Base-by-base conservation (phyloP, 257 asterid genomes). In the Primulina huaijiensis region DNA sequence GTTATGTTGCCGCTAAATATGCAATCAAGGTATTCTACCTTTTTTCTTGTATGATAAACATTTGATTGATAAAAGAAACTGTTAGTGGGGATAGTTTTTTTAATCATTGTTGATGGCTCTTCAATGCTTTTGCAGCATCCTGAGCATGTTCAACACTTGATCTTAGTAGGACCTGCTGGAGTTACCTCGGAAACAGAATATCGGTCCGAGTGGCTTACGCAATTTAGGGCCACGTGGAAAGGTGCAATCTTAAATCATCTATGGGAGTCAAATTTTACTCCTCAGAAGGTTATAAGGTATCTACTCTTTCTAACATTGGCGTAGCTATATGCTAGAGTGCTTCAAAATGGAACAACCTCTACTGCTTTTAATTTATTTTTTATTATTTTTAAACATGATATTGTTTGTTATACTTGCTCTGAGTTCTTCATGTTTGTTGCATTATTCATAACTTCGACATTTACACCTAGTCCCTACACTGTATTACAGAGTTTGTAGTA, bases 261-360 rank as follows among this genome's bases (percentile, higher is more conserved):
- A 19, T 93, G 99, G 99, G 99, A 93, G 84, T 85, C 99, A 70
- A 93, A 93, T 84, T 87, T 90, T 71, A 93, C 97, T 30, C 99
- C 99, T 2, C 93, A 86, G 85, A 93, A 79, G 82, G 30, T 93
- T 78, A 52, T 93, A 75, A 93, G 99, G 99, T 90, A 74, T 68
- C 60, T 67, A 33, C 30, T 53, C 23, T 61, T 69, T 35, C 34
- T 11, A 12, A 2, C 52, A 17, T 10, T 40, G 52, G n/a, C 0
- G 5, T 7, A 37, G 46, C 46, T 37, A 37, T 40, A 10, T 40
- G 52, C 17, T 40, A 11, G 17, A 37, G 16, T 9, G 11, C 16
- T 40, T 40, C 53, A 43, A 43, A 6, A 10, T 38, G 53, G n/a
- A 43, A 43, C n/a, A 43, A 43, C n/a, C 53, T 43, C 17, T 11